Evolutionary conservation across 169 alveolate genomes (phyloP).

Genomic region (Eimeria acervulina): DNA sequence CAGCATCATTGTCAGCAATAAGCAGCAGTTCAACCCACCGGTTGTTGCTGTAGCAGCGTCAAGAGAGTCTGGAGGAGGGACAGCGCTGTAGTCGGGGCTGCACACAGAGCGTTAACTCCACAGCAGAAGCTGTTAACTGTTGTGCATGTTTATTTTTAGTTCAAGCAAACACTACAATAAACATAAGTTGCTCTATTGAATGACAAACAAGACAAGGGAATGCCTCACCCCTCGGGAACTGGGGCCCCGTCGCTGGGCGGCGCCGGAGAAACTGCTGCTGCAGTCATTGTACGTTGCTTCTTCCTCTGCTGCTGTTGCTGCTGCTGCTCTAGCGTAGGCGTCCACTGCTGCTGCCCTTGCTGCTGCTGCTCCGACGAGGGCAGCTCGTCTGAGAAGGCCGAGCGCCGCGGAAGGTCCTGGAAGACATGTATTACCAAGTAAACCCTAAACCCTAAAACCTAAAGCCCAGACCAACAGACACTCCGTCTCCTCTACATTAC

Average conservation of each 20-base stretch:
- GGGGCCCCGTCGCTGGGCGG: constrained; percentile 38
- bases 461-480: neutral
- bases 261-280: constrained; percentile 1
- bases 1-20: neutral
- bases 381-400: constrained; percentile 72
- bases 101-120: neutral
- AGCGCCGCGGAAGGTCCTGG: constrained; percentile 66
- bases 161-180: neutral
- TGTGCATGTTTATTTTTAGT: neutral
- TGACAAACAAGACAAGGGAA: neutral
- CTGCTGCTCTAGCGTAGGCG: constrained; percentile 55
- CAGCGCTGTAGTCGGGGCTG: constrained; percentile 56
- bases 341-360: constrained; percentile 48
- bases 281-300: constrained; percentile 37
- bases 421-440: neutral
- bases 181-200: neutral
- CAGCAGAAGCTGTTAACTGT: neutral
- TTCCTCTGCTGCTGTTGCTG: constrained; percentile 29
- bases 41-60: neutral
- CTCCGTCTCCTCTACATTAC: neutral
- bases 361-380: constrained; percentile 35
- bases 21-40: neutral
- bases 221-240: neutral
- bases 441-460: too few relatives aligned
- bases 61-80: constrained; percentile 59